Conservation (phyloP, 306 rosid genomes). For the Castanopsis chinensis region DNA sequence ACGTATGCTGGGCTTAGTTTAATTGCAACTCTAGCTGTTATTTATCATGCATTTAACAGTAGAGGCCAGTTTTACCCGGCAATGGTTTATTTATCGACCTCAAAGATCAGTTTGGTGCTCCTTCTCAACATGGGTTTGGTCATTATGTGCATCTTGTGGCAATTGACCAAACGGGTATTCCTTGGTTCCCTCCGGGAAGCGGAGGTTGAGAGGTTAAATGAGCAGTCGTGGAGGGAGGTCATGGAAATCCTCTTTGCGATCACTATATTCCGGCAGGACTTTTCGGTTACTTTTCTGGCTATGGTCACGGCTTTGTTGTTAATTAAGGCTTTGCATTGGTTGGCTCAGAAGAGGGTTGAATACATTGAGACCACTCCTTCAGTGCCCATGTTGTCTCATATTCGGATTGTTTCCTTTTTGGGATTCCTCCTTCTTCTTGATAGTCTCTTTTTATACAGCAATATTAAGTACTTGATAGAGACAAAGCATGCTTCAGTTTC, state of each 20-base stretch:
- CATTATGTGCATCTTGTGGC: conserved; percentile 87
- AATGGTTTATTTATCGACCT: conserved; percentile 90
- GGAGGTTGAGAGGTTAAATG: conserved; percentile 97
- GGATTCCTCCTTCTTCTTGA: conserved; percentile 84
- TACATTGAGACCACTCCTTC: conserved; percentile 97
- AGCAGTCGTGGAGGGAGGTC: conserved; percentile 98
- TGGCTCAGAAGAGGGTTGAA: conserved; percentile 98
- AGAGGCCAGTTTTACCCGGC: conserved; percentile 99
- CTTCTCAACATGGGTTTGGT: conserved; percentile 96
- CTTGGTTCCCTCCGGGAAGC: conserved; percentile 97
- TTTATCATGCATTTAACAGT: conserved; percentile 89
- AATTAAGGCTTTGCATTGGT: conserved; percentile 95
- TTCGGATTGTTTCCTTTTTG: conserved; percentile 92
- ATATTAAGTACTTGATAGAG: conserved; percentile 55
- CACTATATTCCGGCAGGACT: conserved; percentile 94
- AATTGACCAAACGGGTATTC: conserved; percentile 73
- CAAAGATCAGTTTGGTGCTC: conserved; percentile 92
- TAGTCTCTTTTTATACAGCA: conserved; percentile 66
- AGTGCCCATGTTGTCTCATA: conserved; percentile 66
- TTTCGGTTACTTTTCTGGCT: conserved; percentile 85
- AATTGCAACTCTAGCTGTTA: conserved; percentile 74
- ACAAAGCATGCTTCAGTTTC: conserved; percentile 89
- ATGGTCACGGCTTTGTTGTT: conserved; percentile 85
- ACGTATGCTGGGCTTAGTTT: conserved; percentile 89
- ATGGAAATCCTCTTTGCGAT: conserved; percentile 98